These are phyloP conservation scores for Mycena galericulata DNA, from an alignment of 768 basidiomycete species.

Conservation along the genomic window DNA sequence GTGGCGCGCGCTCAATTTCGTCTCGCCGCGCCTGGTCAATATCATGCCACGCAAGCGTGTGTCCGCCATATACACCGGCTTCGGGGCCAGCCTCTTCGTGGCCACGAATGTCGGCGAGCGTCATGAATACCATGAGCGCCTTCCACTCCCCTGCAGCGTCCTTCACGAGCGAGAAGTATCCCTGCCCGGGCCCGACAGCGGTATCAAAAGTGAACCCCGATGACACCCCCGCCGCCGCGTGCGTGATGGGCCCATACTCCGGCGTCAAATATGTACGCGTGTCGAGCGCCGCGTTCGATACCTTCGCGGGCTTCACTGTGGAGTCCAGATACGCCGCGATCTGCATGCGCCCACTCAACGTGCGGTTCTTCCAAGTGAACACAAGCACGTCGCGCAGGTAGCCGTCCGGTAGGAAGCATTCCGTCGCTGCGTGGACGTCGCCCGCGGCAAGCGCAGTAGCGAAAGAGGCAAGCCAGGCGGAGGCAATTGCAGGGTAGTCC, in stretches of 20 bases:
- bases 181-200: slow-evolving; percentile 46
- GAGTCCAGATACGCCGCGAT: slow-evolving; percentile 47
- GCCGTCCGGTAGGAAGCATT: slow-evolving; percentile 47
- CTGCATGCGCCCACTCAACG: slow-evolving; percentile 36
- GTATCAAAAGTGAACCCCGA: slow-evolving; percentile 53
- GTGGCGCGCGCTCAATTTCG: slow-evolving; percentile 51
- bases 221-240: slow-evolving; percentile 40
- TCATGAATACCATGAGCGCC: slow-evolving; percentile 49
- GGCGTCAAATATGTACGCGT: slow-evolving; percentile 13
- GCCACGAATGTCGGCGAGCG: slow-evolving; percentile 48
- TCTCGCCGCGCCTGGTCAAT: slow-evolving; percentile 48
- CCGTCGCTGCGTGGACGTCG: slow-evolving; percentile 37
- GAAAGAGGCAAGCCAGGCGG: slow-evolving; percentile 28
- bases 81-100: slow-evolving; percentile 42
- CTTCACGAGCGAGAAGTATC: slow-evolving; percentile 47
- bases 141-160: slow-evolving; percentile 43
- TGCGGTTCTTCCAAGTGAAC: slow-evolving; percentile 57
- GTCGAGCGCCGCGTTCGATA: slow-evolving; percentile 45
- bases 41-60: slow-evolving; percentile 49
- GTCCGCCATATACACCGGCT: slow-evolving; percentile 45
- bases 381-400: slow-evolving; percentile 37
- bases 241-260: background rate
- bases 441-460: slow-evolving; percentile 32
- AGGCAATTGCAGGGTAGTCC: background rate
- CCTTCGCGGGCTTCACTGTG: slow-evolving; percentile 33